Conservation (phyloP, 2,329 filamentous ascomycete genomes). For the Penicillium sp. region DNA sequence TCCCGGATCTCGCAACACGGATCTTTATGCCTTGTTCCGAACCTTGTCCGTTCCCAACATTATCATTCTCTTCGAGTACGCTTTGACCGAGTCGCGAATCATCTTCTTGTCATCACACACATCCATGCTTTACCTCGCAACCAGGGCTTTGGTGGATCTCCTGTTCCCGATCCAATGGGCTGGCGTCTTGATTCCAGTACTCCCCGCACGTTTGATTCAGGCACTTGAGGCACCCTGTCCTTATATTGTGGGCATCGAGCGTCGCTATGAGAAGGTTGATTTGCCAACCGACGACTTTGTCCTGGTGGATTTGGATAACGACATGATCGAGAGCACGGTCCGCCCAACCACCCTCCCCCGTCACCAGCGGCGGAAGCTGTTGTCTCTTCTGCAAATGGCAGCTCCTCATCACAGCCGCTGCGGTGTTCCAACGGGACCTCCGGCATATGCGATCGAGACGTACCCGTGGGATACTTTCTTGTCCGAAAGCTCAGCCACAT, state of each 20-base stretch:
- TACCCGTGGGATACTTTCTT: constrained; percentile 89
- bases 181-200: constrained; percentile 87
- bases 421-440: constrained; percentile 82
- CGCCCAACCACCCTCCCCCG: constrained; percentile 76
- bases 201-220: constrained; percentile 82
- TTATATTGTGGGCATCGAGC: constrained; percentile 94
- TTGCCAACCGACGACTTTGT: constrained; percentile 95
- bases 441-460: constrained; percentile 87
- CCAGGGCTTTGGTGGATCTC: constrained; percentile 77
- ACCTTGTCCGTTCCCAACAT: constrained; percentile 89
- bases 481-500: constrained; percentile 78
- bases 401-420: constrained; percentile 86
- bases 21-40: constrained; percentile 89
- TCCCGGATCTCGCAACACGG: constrained; percentile 83
- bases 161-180: constrained; percentile 91
- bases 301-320: constrained; percentile 86
- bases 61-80: constrained; percentile 87
- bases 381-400: constrained; percentile 81
- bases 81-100: constrained; percentile 87
- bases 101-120: constrained; percentile 95
- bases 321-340: constrained; percentile 80
- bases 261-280: constrained; percentile 63
- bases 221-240: constrained; percentile 93
- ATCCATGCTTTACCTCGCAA: constrained; percentile 91
- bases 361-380: constrained; percentile 84